Conservation (phyloP, 208 protist genomes). For the Trypanosoma melophagium region DNA sequence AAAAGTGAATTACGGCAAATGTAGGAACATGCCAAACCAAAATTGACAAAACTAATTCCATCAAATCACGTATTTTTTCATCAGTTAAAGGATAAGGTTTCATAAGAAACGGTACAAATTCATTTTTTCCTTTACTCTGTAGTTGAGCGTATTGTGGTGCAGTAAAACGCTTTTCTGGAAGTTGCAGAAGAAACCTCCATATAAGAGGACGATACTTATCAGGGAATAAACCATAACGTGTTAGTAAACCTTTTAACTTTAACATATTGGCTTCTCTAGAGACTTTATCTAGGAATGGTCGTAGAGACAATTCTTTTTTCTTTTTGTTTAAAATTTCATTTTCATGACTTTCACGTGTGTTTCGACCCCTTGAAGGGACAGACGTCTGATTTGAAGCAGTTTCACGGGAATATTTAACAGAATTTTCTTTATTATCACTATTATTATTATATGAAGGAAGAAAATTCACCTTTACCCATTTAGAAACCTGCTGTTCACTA, state of each 20-base stretch:
- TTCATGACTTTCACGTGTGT: not conserved
- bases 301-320: slow-evolving; percentile 17
- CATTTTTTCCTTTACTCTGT: slow-evolving; percentile 48
- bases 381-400: not conserved
- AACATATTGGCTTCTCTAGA: slow-evolving; percentile 61
- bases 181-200: slow-evolving; percentile 80
- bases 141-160: slow-evolving; percentile 73
- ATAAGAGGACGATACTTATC: slow-evolving; percentile 54
- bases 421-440: too few species aligned
- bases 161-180: slow-evolving; percentile 49
- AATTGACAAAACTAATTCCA: slow-evolving; percentile 68
- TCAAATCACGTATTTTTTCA: slow-evolving; percentile 18
- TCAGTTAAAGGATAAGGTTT: slow-evolving; percentile 55
- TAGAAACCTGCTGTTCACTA: slow-evolving; percentile 12
- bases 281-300: slow-evolving; percentile 30
- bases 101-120: slow-evolving; percentile 53
- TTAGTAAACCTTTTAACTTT: slow-evolving; percentile 56
- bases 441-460: not conserved
- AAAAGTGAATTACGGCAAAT: slow-evolving; percentile 66
- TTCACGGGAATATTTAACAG: not conserved
- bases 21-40: slow-evolving; percentile 68
- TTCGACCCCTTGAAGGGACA: not conserved
- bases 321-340: slow-evolving; percentile 1
- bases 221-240: slow-evolving; percentile 74
- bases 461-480: slow-evolving; percentile 32